Percentiles rank a stretch among this genome's conserved stretches.
These are phyloP conservation scores for Fusarium sororula DNA, from an alignment of 2,329 filamentous ascomycete species.

Conservation along the genomic window DNA sequence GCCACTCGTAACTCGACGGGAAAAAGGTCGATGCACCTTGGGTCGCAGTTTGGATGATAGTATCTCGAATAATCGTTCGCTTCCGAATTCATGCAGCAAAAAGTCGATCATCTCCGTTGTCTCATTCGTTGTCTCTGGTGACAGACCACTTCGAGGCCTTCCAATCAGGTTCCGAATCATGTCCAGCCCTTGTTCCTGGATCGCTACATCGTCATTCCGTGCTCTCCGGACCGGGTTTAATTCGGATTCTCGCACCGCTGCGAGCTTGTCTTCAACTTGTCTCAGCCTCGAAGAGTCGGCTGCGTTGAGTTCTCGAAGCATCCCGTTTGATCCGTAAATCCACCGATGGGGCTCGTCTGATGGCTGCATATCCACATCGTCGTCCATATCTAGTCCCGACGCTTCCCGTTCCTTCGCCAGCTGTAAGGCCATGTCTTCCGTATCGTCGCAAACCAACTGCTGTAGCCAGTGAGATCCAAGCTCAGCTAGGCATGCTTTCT, in stretches of 20 bases:
- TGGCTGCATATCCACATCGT: slow-evolving; percentile 66
- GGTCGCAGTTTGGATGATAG: slow-evolving; percentile 80
- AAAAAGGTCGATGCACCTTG: slow-evolving; percentile 63
- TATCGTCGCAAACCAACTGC: slow-evolving; percentile 75
- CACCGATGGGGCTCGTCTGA: slow-evolving; percentile 55
- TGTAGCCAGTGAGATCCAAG: slow-evolving; percentile 83
- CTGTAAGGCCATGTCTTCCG: slow-evolving; percentile 61
- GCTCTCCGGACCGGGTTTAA: slow-evolving; percentile 73
- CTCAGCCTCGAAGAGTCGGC: slow-evolving; percentile 56
- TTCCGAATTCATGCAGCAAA: slow-evolving; percentile 78
- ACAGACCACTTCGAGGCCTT: slow-evolving; percentile 59
- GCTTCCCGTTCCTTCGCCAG: slow-evolving; percentile 45
- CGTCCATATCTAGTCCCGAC: slow-evolving; percentile 58
- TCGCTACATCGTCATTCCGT: slow-evolving; percentile 79
- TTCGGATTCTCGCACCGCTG: slow-evolving; percentile 70
- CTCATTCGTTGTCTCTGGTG: slow-evolving; percentile 59
- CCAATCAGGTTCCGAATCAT: slow-evolving; percentile 91
- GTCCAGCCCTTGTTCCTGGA: slow-evolving; percentile 91
- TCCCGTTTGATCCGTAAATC: slow-evolving; percentile 47
- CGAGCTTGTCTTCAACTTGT: slow-evolving; percentile 60
- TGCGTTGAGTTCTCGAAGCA: slow-evolving; percentile 46
- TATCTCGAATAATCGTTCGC: slow-evolving; percentile 82
- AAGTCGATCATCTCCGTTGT: slow-evolving; percentile 83
- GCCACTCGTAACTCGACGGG: slow-evolving; percentile 51
- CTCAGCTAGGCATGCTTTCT: slow-evolving; percentile 80